These are phyloP conservation scores for Botrytis pseudocinerea DNA, from an alignment of 2,329 filamentous ascomycete species.

Conservation along the genomic window DNA sequence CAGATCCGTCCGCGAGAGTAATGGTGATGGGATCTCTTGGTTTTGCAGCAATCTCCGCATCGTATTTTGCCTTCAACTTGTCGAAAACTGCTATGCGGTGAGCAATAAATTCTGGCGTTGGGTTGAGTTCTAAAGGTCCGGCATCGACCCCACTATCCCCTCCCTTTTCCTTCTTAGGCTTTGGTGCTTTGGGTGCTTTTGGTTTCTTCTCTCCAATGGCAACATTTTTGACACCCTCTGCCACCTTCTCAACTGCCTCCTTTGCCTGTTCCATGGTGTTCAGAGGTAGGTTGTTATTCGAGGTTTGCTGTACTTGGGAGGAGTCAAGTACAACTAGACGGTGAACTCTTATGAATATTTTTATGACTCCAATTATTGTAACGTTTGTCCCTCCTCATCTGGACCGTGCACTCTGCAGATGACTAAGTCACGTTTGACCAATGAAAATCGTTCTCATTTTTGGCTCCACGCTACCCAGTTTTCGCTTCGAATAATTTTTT, in stretches of 20 bases:
- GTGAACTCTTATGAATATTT: conserved; percentile 18
- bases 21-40: conserved; percentile 74
- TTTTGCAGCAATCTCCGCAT: conserved; percentile 71
- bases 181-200: conserved; percentile 43
- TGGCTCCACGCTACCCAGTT: conserved; percentile 21
- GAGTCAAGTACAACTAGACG: conserved; percentile 10
- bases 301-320: conserved; percentile 3
- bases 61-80: conserved; percentile 79
- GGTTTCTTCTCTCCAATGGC: conserved; percentile 49
- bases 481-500: conserved; percentile 27
- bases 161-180: conserved; percentile 52
- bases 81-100: conserved; percentile 87
- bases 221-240: conserved; percentile 62
- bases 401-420: conserved; percentile 5
- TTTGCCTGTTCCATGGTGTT: conserved; percentile 51
- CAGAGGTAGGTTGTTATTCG: conserved; percentile 8
- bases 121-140: conserved; percentile 50
- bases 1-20: conserved; percentile 70
- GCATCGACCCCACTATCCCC: conserved; percentile 47
- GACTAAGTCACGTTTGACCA: neutral
- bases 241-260: conserved; percentile 50
- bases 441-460: conserved; percentile 14
- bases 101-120: conserved; percentile 73
- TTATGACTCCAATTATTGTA: conserved; percentile 20
- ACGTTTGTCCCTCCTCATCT: conserved; percentile 9